Evolutionary conservation across 1,139 yeast species (phyloP).

Genomic region (Lodderomyces theae): DNA sequence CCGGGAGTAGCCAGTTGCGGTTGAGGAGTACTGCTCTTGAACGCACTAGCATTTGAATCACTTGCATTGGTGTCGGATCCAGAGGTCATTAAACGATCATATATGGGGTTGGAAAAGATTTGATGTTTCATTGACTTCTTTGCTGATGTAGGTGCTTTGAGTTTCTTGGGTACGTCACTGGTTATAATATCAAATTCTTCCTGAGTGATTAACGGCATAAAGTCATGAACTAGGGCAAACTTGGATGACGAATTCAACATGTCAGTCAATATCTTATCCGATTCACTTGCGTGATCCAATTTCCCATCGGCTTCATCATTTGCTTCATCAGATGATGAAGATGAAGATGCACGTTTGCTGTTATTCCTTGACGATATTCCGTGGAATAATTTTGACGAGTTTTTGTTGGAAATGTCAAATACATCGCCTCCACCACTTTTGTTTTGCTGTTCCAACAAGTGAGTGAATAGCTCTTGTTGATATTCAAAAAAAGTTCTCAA

Average conservation of each 20-base stretch:
- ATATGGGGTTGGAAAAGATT: constrained; percentile 41
- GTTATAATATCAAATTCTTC: constrained; percentile 42
- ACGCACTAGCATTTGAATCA: constrained; percentile 10
- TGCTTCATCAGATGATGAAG: not conserved
- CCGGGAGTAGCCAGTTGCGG: constrained; percentile 1
- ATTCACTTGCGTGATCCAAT: constrained; percentile 1
- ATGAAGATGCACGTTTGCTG: not conserved
- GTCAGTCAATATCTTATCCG: constrained; percentile 4
- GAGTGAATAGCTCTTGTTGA: constrained; percentile 31
- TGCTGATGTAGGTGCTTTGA: constrained; percentile 18
- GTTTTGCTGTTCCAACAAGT: constrained; percentile 18
- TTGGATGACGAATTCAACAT: constrained; percentile 8
- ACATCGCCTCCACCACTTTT: constrained; percentile 19
- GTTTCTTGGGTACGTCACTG: constrained; percentile 34
- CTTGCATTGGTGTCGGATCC: constrained; percentile 41
- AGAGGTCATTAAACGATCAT: constrained; percentile 37
- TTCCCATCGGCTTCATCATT: not conserved
- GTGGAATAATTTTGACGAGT: constrained; percentile 33
- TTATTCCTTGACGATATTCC: constrained; percentile 30
- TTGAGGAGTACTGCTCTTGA: constrained; percentile 11
- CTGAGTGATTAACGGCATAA: constrained; percentile 40
- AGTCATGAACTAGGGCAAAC: constrained; percentile 33
- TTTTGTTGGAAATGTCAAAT: constrained; percentile 36
- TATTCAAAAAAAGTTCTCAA: constrained; percentile 41
- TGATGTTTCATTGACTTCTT: constrained; percentile 31